Evolutionary conservation across 345 rosid species (phyloP), one percentile per base, ranked within the genome.

Genomic region (Kandelia obovata): DNA sequence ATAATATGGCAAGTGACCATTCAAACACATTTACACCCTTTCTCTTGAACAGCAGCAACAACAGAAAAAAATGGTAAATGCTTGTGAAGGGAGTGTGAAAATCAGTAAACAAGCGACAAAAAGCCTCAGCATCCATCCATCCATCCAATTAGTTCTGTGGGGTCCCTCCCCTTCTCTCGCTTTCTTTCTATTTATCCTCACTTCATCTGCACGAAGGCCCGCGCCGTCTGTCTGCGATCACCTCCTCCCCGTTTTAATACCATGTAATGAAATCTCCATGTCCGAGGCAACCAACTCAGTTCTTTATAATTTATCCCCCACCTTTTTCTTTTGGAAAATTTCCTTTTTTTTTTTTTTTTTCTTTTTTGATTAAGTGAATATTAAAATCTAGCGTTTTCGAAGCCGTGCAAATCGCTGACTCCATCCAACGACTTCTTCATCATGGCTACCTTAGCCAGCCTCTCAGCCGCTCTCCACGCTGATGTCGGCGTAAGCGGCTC

Each of bases 381-480:
- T 67, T 67, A 76, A 62, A 76, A 76, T 71, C 79, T 67, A 26
- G 79, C 79, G 59, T 76, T 76, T 56, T 76, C 79, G 59, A 76
- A 76, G 60, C 79, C 79, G 75, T 76, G 79, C 64, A 77, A 67
- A 59, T 77, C 76, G 72, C 76, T 71, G 30, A 71, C 80, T 67
- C 68, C 53, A 27, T 71, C 72, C 76, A 71, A 53, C 37, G 79
- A 77, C 76, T 63, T 58, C 72, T 67, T 77, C 75, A 77, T 62
- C 37, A 62, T 71, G 30, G 80, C 80, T 34, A 77, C 71, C 49
- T 71, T 77, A 66, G 80, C 80, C 73, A 77, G 73, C 80, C 63
- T 71, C 73, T 77, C 80, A 51, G 80, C 80, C 69, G 76, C 80
- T 28, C 80, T 67, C 80, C 80, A 77, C 16, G 80, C 80, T 35